A percentile compares a stretch with the other conserved stretches of the same genome.
phyloP scores from a whole-genome alignment of 768 basidiomycete species.

The Lactifluus volemus region DNA sequence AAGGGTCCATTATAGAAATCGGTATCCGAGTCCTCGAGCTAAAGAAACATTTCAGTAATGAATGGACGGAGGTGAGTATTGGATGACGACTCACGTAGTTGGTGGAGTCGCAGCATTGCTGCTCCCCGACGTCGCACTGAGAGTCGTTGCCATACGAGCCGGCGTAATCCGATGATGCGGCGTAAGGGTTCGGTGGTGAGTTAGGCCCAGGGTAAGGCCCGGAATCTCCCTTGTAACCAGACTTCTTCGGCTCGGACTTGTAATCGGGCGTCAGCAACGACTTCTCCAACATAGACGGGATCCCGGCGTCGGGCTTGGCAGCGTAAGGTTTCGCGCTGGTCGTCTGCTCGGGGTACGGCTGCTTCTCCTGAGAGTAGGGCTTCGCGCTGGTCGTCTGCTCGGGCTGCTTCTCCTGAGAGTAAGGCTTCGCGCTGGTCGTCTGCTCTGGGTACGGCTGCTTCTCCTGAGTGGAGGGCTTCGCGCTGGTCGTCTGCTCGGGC shows the following conservation, averaged over 20 bases:
- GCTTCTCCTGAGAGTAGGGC: background rate
- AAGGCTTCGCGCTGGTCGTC: background rate
- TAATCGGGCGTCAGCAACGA: too few relatives aligned
- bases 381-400: background rate
- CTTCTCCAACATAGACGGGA: too few relatives aligned
- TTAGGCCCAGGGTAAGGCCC: too few relatives aligned
- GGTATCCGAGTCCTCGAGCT: background rate
- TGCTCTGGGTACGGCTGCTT: background rate
- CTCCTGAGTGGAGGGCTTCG: background rate
- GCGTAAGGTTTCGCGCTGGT: background rate
- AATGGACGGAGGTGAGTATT: background rate
- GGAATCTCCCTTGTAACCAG: background rate
- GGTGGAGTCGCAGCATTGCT: background rate
- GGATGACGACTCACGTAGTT: background rate
- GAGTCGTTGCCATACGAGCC: background rate
- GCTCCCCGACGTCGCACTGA: background rate
- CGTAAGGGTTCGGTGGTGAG: too few relatives aligned
- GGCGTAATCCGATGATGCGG: too few relatives aligned
- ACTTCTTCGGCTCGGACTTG: background rate
- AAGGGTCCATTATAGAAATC: background rate
- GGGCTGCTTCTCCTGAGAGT: too few relatives aligned
- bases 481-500: background rate
- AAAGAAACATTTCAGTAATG: background rate
- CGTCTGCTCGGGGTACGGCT: background rate
- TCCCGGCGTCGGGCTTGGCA: background rate